Base-by-base conservation (phyloP, 345 rosid species). In the Dipteronia dyeriana region DNA sequence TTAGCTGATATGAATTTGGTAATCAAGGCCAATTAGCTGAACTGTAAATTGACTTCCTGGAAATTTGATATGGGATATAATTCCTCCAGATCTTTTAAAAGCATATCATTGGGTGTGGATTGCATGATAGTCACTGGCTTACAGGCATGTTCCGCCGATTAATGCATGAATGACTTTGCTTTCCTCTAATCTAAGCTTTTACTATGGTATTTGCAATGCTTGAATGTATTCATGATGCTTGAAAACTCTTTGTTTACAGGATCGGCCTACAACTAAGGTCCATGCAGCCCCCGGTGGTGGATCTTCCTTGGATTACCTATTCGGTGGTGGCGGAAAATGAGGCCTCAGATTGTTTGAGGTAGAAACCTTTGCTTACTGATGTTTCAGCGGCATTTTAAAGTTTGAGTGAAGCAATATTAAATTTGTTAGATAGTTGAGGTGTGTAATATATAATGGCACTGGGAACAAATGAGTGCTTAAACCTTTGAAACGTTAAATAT, bases 251-350 rank as follows among this genome's bases (percentile, higher is more conserved):
- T 53, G 19, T 75, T 14, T 23, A 51, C 75, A 89, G 92, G 89
- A 89, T 69, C 86, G 89, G 49, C 87, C 89, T 38, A 82, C 89
- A 5, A 85, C 92, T 45, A 87, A 87, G 83, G 89, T 89, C 69
- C 92, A 89, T 43, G 80, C 89, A 1, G 89, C 92, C 68, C 86
- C 84, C 10, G 82, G 86, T 49, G 84, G 86, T 13, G 84, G 84
- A 60, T 83, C 84, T 80, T 79, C 90, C 88, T 73, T 87, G 25
- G 76, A 75, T 70, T 89, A 85, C 81, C 86, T 87, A 19, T 87
- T 89, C 25, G 87, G 92, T 64, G 88, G 83, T 75, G 79, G 75
- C 49, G 77, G 79, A 16, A 75, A 82, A 25, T 81, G 73, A 75
- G 68, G 75, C 70, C 70, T n/a, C 26, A n/a, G 61, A 43, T 26